These are phyloP conservation scores for Globisporangium solare DNA, from an alignment of 352 stramenopile genomes.

Conservation along the genomic window DNA sequence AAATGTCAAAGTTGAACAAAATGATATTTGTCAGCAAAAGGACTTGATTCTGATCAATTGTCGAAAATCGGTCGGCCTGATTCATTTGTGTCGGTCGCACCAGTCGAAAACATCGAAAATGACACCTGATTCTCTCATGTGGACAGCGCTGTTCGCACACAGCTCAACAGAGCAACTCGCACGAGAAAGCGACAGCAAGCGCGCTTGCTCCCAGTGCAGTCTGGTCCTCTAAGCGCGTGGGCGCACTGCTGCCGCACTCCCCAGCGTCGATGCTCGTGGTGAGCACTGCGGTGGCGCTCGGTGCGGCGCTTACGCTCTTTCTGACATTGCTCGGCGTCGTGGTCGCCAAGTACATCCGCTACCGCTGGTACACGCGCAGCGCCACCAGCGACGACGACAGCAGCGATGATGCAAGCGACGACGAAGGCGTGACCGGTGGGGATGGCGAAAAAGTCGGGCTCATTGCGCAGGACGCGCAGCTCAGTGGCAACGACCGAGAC, in stretches of 20 bases:
- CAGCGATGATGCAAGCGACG: constrained; percentile 10
- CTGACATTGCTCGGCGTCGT: constrained; percentile 6
- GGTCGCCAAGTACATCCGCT: constrained; percentile 6
- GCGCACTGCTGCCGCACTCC: not conserved
- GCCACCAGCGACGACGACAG: constrained; percentile 26
- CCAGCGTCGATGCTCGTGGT: constrained; percentile 1
- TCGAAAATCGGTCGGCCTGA: too few relatives aligned
- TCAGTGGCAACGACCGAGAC: not conserved
- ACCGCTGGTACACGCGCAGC: constrained; percentile 1
- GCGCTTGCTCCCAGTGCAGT: too few relatives aligned
- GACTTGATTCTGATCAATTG: too few relatives aligned
- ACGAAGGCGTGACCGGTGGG: not conserved
- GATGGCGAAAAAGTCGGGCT: constrained; percentile 12
- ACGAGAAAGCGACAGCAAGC: too few relatives aligned
- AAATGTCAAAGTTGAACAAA: too few relatives aligned
- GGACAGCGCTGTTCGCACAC: too few relatives aligned
- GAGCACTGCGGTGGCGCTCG: not conserved
- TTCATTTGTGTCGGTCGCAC: too few relatives aligned
- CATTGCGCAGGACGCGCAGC: constrained; percentile 8
- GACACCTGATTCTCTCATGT: too few relatives aligned
- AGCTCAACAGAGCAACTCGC: too few relatives aligned
- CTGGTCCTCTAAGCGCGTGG: too few relatives aligned
- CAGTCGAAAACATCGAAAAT: too few relatives aligned
- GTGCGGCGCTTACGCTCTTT: constrained; percentile 11
- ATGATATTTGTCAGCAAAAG: too few relatives aligned